Evolutionary conservation across 148 eudicot species (phyloP), one percentile per base, ranked within the genome.

Genomic region (Euryodendron excelsum): DNA sequence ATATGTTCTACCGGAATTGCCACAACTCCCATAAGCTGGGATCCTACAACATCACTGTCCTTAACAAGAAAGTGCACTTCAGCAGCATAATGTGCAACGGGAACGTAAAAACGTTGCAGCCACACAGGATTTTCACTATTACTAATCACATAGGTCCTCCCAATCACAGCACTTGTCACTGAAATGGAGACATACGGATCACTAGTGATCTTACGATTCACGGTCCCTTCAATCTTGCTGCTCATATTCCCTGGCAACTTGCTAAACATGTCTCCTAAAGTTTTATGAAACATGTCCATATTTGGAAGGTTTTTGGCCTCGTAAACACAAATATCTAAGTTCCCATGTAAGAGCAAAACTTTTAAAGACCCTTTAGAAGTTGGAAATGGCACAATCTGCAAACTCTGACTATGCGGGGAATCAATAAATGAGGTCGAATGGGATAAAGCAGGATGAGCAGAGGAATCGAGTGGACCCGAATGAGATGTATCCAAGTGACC

Each of bases 261-360:
- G 75, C 72, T 80, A 71, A 95, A 89, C 88, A 89, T 75, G 50
- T 93, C 97, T 71, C 92, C 94, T 60, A 90, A 8, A 12, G 97
- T 91, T 78, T 82, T 93, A 84, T 93, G 99, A 79, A 93, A 93
- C 92, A 90, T 85, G 83, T 93, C 99, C 99, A 95, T 89, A 80
- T 95, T 95, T 23, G 99, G 99, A 77, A 95, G 96, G 74, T 88
- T 90, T 67, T 90, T 88, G 15, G 97, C 99, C 74, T 87, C 92
- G 18, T 85, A 60, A 14, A 93, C 82, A 92, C 93, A 90, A 69
- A 95, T 90, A 53, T 93, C 97, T 58, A 95, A 79, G 82, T 93
- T 91, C 20, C 99, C 99, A 80, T 95, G 97, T 73, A 95, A 83
- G 78, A 91, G 94, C 78, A 95, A 77, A 72, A 88, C 85, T 70